Percentiles rank a stretch among this genome's conserved stretches.
These are phyloP conservation scores for Chaetomidium leptoderma DNA, from an alignment of 495 filamentous ascomycete species.

Conservation along the genomic window DNA sequence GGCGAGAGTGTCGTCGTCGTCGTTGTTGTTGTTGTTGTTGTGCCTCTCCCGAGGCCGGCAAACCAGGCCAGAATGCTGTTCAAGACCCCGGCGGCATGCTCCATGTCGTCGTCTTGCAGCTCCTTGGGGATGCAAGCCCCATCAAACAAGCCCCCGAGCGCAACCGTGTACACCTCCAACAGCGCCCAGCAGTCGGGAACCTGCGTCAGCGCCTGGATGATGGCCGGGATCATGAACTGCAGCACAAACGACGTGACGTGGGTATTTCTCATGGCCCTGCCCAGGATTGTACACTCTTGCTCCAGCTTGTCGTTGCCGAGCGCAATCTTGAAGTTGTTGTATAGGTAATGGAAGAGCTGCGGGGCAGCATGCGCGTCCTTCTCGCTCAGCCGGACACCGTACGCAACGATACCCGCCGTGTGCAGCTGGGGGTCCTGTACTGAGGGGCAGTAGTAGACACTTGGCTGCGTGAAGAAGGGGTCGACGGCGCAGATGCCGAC, in stretches of 20 bases:
- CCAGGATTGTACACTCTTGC: slow-evolving; percentile 39
- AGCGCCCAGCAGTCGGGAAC: slow-evolving; percentile 32
- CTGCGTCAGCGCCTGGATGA: slow-evolving; percentile 29
- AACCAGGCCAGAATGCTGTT: slow-evolving; percentile 22
- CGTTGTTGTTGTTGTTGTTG: too few species aligned
- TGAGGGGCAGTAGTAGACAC: slow-evolving; percentile 45
- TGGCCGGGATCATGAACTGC: slow-evolving; percentile 41
- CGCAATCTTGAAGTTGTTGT: slow-evolving; percentile 49
- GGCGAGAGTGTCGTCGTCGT: slow-evolving; percentile 6
- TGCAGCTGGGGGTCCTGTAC: slow-evolving; percentile 48
- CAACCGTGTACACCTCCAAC: slow-evolving; percentile 37
- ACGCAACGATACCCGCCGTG: slow-evolving; percentile 45
- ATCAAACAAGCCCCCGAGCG: slow-evolving; percentile 28
- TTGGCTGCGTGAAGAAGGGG: slow-evolving; percentile 46
- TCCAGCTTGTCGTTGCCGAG: slow-evolving; percentile 38
- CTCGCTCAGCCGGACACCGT: slow-evolving; percentile 44
- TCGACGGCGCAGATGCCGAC: slow-evolving; percentile 42
- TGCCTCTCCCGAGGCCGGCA: not conserved
- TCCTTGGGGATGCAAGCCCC: slow-evolving; percentile 26
- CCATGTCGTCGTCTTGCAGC: slow-evolving; percentile 26
- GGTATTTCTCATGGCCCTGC: slow-evolving; percentile 37
- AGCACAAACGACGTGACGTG: slow-evolving; percentile 44
- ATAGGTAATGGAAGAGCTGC: slow-evolving; percentile 49
- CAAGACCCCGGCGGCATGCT: slow-evolving; percentile 23
- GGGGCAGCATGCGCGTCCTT: slow-evolving; percentile 38